Percentiles rank a stretch among this genome's conserved stretches.
Conservation (phyloP, 2,329 filamentous ascomycete genomes). For the Colletotrichum eleusines region DNA sequence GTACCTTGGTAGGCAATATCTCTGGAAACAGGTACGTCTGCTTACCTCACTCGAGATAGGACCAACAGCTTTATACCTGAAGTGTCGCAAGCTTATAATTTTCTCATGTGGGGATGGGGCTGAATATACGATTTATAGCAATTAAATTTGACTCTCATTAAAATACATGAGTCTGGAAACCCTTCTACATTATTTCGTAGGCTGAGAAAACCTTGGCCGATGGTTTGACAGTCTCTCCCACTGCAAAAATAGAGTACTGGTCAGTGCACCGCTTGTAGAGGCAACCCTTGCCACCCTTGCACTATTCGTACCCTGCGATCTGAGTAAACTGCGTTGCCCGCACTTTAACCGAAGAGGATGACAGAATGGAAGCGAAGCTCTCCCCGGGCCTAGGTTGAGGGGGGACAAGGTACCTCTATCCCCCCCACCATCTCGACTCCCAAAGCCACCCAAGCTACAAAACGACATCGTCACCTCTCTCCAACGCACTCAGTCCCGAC, state of each 20-base stretch:
- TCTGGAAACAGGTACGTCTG: not conserved
- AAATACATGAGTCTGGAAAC: too few relatives aligned
- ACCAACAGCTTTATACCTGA: not conserved
- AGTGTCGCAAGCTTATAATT: not conserved
- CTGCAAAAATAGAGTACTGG: constrained; percentile 6
- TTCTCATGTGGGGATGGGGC: not conserved
- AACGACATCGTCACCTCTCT: constrained; percentile 12
- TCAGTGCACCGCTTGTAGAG: constrained; percentile 2
- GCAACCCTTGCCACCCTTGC: not conserved
- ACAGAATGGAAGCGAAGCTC: constrained; percentile 25
- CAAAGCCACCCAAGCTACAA: constrained; percentile 15
- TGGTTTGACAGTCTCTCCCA: not conserved
- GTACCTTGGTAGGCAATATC: not conserved
- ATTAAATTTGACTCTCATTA: not conserved
- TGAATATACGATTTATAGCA: not conserved
- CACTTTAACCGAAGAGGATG: constrained; percentile 19
- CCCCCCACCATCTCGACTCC: constrained; percentile 11
- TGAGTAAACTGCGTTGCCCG: not conserved
- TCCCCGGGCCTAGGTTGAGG: constrained; percentile 1
- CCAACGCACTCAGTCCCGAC: not conserved
- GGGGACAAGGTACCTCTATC: constrained; percentile 14
- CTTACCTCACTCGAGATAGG: not conserved
- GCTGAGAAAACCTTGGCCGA: not conserved
- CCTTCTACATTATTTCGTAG: too few relatives aligned
- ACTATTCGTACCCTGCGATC: not conserved